Base-by-base conservation (phyloP, 441 rosid species). In the Pelargonium australe region DNA sequence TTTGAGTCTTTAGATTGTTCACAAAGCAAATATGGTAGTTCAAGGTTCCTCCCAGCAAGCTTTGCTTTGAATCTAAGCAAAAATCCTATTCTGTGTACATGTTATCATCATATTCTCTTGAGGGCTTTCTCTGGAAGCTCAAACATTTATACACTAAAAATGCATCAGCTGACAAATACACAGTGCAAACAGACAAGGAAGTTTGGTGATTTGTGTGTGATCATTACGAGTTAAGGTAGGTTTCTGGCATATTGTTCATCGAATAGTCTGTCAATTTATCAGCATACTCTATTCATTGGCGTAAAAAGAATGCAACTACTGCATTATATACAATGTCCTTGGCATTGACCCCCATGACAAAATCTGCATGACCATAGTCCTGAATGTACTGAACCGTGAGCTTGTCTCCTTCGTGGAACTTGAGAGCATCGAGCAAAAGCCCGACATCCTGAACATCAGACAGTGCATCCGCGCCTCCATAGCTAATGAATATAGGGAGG, bases 311-410 rank as follows among this genome's bases (percentile, higher is more conserved):
- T 0, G 89, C 69, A 70, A 70, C 69, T 12, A 89, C 72, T 75
- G 82, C 78, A 65, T 83, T 85, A 68, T 85, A 91, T 70, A 89
- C 92, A 70, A 86, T 19, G 72, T 86, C 97, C 41, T 88, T 88
- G 62, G 98, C 98, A 65, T 78, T 88, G n/a, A 78, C 75, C 1
- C 84, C 99, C 97, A 89, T 89, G 20, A 94, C 75, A 85, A 91
- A 94, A 82, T 91, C 96, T 1, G 86, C 96, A 75, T 94, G 99
- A 64, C 87, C 92, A 70, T 88, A 89, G 11, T 87, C 77, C 77
- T 78, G 77, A 55, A 94, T 73, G 70, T 67, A 86, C 75, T 87
- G 95, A 67, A 89, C 78, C 0, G 61, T 66, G 13, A 94, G 81
- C 85, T 86, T 88, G 72, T 81, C 83, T 0, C 13, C 84, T 34